A percentile compares a stretch with the other conserved stretches of the same genome.
phyloP scores from a whole-genome alignment of 1,139 yeast genomes.

The Oligophagozyma castellii region DNA sequence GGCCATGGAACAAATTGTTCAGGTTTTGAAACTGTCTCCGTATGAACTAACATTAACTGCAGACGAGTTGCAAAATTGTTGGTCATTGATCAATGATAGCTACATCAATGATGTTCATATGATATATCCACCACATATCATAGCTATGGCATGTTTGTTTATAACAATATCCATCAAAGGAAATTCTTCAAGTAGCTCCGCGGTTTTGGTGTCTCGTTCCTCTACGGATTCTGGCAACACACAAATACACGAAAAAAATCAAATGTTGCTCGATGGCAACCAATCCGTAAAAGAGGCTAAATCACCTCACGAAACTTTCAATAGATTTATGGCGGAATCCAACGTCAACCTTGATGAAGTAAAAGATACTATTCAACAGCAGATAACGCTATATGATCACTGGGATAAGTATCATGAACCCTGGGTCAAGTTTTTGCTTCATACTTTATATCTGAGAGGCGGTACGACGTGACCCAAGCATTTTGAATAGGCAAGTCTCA shows the following conservation, averaged over 20 bases:
- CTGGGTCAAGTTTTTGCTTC: slow-evolving; percentile 24
- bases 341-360: slow-evolving; percentile 67
- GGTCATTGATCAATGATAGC: slow-evolving; percentile 86
- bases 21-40: slow-evolving; percentile 29
- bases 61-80: slow-evolving; percentile 70
- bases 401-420: slow-evolving; percentile 79
- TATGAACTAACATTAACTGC: slow-evolving; percentile 23
- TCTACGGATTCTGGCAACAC: slow-evolving; percentile 1
- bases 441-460: slow-evolving; percentile 19
- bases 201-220: neutral
- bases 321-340: slow-evolving; percentile 56
- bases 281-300: neutral
- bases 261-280: neutral
- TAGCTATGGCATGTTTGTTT: slow-evolving; percentile 63
- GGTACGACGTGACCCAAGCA: neutral
- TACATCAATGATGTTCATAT: slow-evolving; percentile 78
- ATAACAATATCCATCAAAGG: slow-evolving; percentile 17
- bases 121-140: slow-evolving; percentile 79
- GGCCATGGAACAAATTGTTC: slow-evolving; percentile 48
- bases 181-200: slow-evolving; percentile 6
- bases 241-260: slow-evolving; percentile 1
- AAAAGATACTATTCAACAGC: slow-evolving; percentile 70
- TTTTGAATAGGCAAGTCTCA: too few species aligned
- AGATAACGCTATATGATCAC: slow-evolving; percentile 60
- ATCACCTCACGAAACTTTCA: slow-evolving; percentile 27